phyloP scores from a whole-genome alignment of 2,329 filamentous ascomycete species.

The Penicillium sp. region DNA sequence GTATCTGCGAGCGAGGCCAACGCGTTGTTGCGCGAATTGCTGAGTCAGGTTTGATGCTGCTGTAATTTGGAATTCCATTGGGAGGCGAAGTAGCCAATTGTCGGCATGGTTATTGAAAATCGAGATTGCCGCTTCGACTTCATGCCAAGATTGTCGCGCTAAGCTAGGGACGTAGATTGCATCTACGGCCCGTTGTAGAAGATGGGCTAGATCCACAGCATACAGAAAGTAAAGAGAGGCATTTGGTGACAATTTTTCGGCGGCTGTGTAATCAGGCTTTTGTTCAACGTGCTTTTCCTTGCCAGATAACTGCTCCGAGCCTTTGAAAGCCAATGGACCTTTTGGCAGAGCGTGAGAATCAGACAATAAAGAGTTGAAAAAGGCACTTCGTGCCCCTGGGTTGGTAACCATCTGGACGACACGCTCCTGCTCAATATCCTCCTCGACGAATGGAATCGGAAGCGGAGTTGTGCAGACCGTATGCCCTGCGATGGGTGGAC shows the following conservation, averaged over 20 bases:
- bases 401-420: slow-evolving; percentile 37
- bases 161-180: slow-evolving; percentile 42
- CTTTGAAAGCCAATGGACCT: slow-evolving; percentile 12
- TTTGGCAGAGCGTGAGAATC: not conserved
- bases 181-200: slow-evolving; percentile 40
- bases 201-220: slow-evolving; percentile 38
- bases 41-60: slow-evolving; percentile 26
- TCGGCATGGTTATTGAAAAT: slow-evolving; percentile 39
- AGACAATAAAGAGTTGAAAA: slow-evolving; percentile 27
- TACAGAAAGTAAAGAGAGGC: slow-evolving; percentile 43
- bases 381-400: slow-evolving; percentile 34
- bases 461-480: slow-evolving; percentile 46
- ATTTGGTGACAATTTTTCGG: slow-evolving; percentile 38
- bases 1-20: slow-evolving; percentile 43
- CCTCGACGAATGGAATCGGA: slow-evolving; percentile 42
- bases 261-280: slow-evolving; percentile 21
- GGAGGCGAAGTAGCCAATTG: slow-evolving; percentile 41
- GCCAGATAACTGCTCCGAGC: slow-evolving; percentile 10
- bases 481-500: slow-evolving; percentile 41
- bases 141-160: slow-evolving; percentile 36
- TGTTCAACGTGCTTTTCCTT: slow-evolving; percentile 19
- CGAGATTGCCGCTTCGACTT: slow-evolving; percentile 40
- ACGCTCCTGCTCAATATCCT: slow-evolving; percentile 36
- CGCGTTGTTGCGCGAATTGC: slow-evolving; percentile 35
- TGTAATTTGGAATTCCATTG: slow-evolving; percentile 40